Evolutionary conservation across 257 asterid species (phyloP), one percentile per base, ranked within the genome.

Genomic region (Paulownia fortunei): DNA sequence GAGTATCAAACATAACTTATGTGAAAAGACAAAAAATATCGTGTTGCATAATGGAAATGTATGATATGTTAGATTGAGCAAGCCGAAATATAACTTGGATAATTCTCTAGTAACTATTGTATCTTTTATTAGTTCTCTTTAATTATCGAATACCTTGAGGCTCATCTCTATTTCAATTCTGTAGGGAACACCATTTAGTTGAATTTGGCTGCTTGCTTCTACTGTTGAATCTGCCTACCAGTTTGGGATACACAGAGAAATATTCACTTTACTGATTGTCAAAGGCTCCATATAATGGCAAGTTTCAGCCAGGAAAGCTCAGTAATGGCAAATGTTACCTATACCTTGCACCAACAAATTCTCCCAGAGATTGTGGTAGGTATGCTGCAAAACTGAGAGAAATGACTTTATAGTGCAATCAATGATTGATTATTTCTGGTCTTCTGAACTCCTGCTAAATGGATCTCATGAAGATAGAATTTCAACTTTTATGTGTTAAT

Each of bases 121-220:
- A 66, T 9, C 47, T 60, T 72, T 55, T 47, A 26, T 63, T 49
- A 8, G 46, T 72, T 27, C 42, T 51, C 8, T 60, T 24, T 52
- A 62, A 16, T 47, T 34, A 36, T 58, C 6, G 65, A 64, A 47
- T 62, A 26, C 49, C 37, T 61, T 12, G 69, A 63, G 55, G 71
- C 66, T 79, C 42, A 79, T 71, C 66, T 52, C 30, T 39, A 15
- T 59, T 79, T 44, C 39, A 34, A 66, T 37, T 44, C 15, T 39
- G 44, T 79, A 51, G 78, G 78, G 56, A 62, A 32, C 74, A 27
- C 36, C 64, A 41, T 34, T 10, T 76, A 47, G 59, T 49, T 71
- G 78, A 71, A 39, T 41, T 63, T 8, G 37, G 63, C 62, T 79
- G 63, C 62, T 79, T 71, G 63, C 61, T 51, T 72, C 55, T 39